Conservation (phyloP, 2,329 filamentous ascomycete genomes). For the Colletotrichum viniferum region DNA sequence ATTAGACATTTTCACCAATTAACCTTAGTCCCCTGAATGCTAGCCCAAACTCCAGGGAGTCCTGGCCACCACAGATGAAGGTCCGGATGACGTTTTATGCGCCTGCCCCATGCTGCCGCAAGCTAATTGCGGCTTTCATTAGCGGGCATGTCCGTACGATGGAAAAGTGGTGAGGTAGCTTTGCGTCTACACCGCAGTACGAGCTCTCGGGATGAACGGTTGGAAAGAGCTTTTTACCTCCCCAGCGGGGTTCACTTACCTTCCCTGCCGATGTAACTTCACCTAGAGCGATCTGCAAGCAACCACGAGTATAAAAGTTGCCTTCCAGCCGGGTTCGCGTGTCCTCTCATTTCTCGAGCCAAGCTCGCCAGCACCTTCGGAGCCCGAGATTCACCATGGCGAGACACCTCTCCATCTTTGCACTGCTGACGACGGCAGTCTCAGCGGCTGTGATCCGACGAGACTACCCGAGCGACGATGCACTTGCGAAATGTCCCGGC, state of each 20-base stretch:
- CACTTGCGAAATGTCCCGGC: constrained; percentile 11
- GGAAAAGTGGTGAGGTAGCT: neutral
- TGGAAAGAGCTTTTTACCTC: neutral
- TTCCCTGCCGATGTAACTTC: neutral
- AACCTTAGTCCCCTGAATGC: neutral
- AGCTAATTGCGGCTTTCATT: neutral
- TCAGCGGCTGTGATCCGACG: constrained; percentile 12
- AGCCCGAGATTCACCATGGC: constrained; percentile 1
- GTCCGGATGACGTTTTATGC: constrained; percentile 11
- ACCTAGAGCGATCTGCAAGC: neutral
- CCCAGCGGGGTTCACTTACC: neutral
- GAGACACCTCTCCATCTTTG: constrained; percentile 3
- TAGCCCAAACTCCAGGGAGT: neutral
- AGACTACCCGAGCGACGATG: constrained; percentile 17
- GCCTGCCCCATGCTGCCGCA: neutral
- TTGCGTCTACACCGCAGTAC: neutral
- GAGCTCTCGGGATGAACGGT: constrained; percentile 2
- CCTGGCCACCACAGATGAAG: constrained; percentile 2
- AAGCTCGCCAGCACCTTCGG: neutral
- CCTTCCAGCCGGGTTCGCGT: neutral
- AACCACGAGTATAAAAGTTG: neutral
- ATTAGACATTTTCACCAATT: constrained; percentile 4
- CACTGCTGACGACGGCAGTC: neutral
- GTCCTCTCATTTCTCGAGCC: neutral
- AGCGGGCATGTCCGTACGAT: neutral